Conservation (phyloP, 306 rosid species). For the Luffa acutangula region DNA sequence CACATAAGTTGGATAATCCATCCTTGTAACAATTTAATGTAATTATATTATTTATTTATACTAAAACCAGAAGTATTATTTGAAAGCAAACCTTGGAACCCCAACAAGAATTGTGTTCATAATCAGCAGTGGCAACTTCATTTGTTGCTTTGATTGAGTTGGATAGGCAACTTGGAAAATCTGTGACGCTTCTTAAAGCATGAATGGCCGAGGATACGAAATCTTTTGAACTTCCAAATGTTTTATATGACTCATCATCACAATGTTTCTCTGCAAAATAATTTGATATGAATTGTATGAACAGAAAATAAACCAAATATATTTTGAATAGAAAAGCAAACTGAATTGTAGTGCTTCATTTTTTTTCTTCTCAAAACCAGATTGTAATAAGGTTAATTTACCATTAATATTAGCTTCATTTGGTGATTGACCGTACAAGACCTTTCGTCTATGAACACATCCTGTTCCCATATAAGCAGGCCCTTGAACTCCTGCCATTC, state of each 20-base stretch:
- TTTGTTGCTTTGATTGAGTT: background rate
- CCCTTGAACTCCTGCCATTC: slow-evolving; percentile 6
- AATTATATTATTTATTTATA: background rate
- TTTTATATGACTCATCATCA: background rate
- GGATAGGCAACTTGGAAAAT: background rate
- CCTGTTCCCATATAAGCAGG: slow-evolving; percentile 12
- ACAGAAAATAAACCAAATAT: background rate
- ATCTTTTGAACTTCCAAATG: slow-evolving; percentile 1
- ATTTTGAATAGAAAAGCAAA: background rate
- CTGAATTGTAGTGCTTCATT: too few species aligned
- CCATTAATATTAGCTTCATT: background rate
- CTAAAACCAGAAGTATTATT: background rate
- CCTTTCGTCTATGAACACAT: slow-evolving; percentile 3
- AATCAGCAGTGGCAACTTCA: slow-evolving; percentile 12
- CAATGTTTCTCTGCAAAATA: background rate
- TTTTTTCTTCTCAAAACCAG: too few species aligned
- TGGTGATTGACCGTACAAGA: background rate
- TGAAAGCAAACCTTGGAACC: slow-evolving; percentile 9
- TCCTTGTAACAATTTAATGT: background rate
- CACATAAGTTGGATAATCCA: too few species aligned
- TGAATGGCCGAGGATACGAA: background rate
- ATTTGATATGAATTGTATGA: background rate
- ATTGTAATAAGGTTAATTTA: background rate
- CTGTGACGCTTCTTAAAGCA: background rate
- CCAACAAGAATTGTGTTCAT: slow-evolving; percentile 9